Evolutionary conservation across 176 grass and related monocot genomes (phyloP), one percentile per base, ranked within the genome.

Genomic region (Typha latifolia): DNA sequence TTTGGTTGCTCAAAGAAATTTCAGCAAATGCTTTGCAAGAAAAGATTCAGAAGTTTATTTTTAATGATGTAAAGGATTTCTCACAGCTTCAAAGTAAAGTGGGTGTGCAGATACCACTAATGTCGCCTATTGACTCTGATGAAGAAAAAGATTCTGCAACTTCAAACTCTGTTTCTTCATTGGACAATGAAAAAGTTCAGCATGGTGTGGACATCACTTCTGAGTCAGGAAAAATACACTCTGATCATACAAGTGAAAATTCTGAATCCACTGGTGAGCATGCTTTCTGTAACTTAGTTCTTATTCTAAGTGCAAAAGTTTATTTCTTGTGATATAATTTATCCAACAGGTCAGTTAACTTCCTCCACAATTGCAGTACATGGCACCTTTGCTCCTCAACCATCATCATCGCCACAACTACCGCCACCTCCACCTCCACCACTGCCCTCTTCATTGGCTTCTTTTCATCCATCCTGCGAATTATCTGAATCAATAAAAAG

Each of bases 11-110:
- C 50, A 97, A 97, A 84, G 84, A 91, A 78, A 82, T 96, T 49
- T 96, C 91, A 64, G 87, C 87, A 62, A 96, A 88, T 74, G 73
- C 84, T 0, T 64, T 96, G 49, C 91, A 95, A 79, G 91, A 90
- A 76, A 90, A 84, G 84, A 83, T 95, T 77, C 83, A 91, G 69
- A 96, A 88, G 78, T 77, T 96, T 74, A 86, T 96, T 79, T 84
- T 86, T 59, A 91, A 65, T 72, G 88, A 97, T 70, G 87, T 81
- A 83, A 91, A 92, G 69, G 88, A 86, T 47, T 64, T 91, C 59
- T 78, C 85, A 14, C 85, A 67, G 64, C 55, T 94, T 31, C 85
- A 85, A 83, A 69, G 69, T 71, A 85, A 91, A 84, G 93, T 81
- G 70, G 83, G 82, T 59, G 62, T 83, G 18, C 84, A 84, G 65